Conservation (phyloP, 1,139 yeast species). For the Suhomyces maxii region DNA sequence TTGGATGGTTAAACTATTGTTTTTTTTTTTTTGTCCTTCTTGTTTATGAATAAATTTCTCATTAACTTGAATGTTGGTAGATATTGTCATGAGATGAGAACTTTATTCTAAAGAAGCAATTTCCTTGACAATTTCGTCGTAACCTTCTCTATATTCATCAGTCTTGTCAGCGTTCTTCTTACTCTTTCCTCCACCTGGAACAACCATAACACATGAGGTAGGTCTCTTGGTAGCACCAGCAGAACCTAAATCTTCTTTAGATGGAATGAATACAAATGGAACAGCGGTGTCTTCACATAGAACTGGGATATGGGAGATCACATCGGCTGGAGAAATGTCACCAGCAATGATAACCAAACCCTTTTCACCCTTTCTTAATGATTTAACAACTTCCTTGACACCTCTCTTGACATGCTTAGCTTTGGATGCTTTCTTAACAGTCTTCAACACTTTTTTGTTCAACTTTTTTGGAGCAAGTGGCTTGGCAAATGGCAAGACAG, state of each 20-base stretch:
- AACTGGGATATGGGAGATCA: slow-evolving; percentile 94
- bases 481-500: slow-evolving; percentile 86
- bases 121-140: slow-evolving; percentile 93
- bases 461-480: slow-evolving; percentile 96
- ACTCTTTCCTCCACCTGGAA: slow-evolving; percentile 92
- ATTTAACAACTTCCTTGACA: slow-evolving; percentile 97
- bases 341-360: slow-evolving; percentile 97
- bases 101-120: slow-evolving; percentile 45
- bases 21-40: neutral
- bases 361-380: slow-evolving; percentile 95
- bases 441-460: slow-evolving; percentile 92
- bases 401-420: slow-evolving; percentile 99
- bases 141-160: slow-evolving; percentile 89
- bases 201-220: slow-evolving; percentile 95
- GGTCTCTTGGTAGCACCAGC: slow-evolving; percentile 99
- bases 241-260: slow-evolving; percentile 96
- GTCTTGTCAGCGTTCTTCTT: slow-evolving; percentile 76
- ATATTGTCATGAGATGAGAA: neutral
- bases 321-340: slow-evolving; percentile 96
- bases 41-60: neutral
- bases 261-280: slow-evolving; percentile 90
- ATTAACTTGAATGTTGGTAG: too few relatives aligned
- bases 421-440: slow-evolving; percentile 95
- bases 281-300: slow-evolving; percentile 92
- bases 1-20: neutral